These are phyloP conservation scores for Lipomyces sp. DNA, from an alignment of 805 yeast species.

Conservation along the genomic window DNA sequence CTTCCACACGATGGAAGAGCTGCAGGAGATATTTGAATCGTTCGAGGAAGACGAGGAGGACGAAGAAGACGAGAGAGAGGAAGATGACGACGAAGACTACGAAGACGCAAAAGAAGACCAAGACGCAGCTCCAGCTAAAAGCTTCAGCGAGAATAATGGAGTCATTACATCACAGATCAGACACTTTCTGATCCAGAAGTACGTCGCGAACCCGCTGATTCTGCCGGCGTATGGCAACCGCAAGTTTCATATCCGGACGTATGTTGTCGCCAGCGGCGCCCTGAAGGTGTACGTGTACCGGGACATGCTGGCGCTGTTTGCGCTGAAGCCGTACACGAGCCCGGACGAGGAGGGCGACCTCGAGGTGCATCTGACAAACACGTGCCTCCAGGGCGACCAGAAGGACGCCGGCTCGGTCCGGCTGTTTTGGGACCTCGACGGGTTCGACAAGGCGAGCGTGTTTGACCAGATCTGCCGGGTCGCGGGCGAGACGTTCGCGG, in stretches of 20 bases:
- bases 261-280: conserved; percentile 72
- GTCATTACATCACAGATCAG: conserved; percentile 82
- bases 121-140: conserved; percentile 28
- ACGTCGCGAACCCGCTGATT: conserved; percentile 65
- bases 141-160: conserved; percentile 61
- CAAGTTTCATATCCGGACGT: conserved; percentile 87
- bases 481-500: conserved; percentile 68
- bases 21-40: conserved; percentile 78
- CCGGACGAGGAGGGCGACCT: conserved; percentile 46
- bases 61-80: conserved; percentile 55
- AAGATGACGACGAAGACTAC: conserved; percentile 37
- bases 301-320: conserved; percentile 78
- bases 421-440: conserved; percentile 52
- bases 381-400: conserved; percentile 72
- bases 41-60: conserved; percentile 73
- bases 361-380: conserved; percentile 85
- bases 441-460: conserved; percentile 40
- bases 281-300: conserved; percentile 75
- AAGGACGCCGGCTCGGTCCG: conserved; percentile 49
- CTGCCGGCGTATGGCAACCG: conserved; percentile 56
- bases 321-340: conserved; percentile 49
- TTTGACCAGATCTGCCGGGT: conserved; percentile 56
- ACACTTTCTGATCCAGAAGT: conserved; percentile 87
- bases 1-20: conserved; percentile 70
- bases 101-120: no score